These are phyloP conservation scores for Eustoma russellianum DNA, from an alignment of 257 asterid species.

Conservation along the genomic window DNA sequence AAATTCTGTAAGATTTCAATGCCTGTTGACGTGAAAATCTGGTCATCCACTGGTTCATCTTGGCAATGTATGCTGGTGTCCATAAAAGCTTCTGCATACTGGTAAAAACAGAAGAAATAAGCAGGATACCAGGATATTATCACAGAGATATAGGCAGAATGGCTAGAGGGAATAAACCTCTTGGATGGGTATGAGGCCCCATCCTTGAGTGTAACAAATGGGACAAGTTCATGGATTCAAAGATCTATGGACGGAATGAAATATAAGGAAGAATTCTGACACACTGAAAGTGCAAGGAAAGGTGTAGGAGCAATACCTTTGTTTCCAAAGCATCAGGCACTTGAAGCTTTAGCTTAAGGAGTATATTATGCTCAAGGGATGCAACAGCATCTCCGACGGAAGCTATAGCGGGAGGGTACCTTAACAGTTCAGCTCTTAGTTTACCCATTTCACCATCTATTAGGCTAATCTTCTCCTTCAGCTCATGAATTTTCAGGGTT, in stretches of 20 bases:
- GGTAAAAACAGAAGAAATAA: conserved; percentile 13
- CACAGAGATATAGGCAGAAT: too few species aligned
- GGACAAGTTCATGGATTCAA: too few species aligned
- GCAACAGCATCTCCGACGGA: conserved; percentile 56
- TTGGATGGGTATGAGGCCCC: too few species aligned
- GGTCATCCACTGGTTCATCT: conserved; percentile 26
- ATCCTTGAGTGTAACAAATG: too few species aligned
- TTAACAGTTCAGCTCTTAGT: conserved; percentile 44
- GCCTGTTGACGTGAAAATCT: conserved; percentile 18
- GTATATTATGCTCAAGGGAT: conserved; percentile 52
- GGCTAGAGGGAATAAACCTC: too few species aligned
- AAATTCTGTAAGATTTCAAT: conserved; percentile 47
- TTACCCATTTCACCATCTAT: conserved; percentile 54
- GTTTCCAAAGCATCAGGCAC: conserved; percentile 29
- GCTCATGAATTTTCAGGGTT: conserved; percentile 41
- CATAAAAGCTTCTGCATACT: conserved; percentile 30
- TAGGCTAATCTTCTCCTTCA: conserved; percentile 40
- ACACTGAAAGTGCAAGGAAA: conserved; percentile 2
- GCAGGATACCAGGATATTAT: neutral
- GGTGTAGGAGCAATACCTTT: conserved; percentile 42
- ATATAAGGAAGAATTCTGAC: neutral
- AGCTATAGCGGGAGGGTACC: conserved; percentile 49
- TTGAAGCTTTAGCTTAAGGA: conserved; percentile 33
- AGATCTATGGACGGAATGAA: too few species aligned
- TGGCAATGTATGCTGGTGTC: conserved; percentile 13